Conservation (phyloP, 805 yeast genomes). For the Candida insectalens region DNA sequence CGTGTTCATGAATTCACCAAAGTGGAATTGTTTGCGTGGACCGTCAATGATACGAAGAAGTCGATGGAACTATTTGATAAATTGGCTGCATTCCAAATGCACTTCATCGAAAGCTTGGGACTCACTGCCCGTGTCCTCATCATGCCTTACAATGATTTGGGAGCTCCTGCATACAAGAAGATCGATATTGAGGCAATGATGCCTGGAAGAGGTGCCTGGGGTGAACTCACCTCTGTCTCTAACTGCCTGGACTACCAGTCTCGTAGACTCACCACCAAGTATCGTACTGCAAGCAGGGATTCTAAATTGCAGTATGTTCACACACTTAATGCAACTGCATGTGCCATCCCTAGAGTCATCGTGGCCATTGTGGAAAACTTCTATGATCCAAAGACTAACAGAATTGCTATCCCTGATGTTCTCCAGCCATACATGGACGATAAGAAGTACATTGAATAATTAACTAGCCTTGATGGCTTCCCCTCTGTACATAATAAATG, state of each 20-base stretch:
- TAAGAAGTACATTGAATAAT: constrained; percentile 25
- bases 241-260: constrained; percentile 90
- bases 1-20: constrained; percentile 95
- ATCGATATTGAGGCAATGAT: constrained; percentile 96
- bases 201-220: constrained; percentile 93
- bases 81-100: constrained; percentile 54
- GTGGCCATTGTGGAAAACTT: constrained; percentile 84
- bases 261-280: constrained; percentile 67
- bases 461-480: no score
- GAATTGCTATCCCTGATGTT: constrained; percentile 57
- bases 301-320: constrained; percentile 45
- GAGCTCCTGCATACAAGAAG: constrained; percentile 87
- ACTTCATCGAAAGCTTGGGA: constrained; percentile 58
- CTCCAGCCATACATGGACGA: constrained; percentile 68
- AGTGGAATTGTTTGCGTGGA: constrained; percentile 85
- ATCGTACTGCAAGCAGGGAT: constrained; percentile 23
- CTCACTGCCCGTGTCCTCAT: constrained; percentile 71
- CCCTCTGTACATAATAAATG: neutral
- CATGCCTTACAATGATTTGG: constrained; percentile 87
- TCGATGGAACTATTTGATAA: constrained; percentile 47
- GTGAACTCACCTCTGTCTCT: constrained; percentile 85
- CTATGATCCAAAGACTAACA: constrained; percentile 48
- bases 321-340: constrained; percentile 90
- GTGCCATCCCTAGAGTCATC: constrained; percentile 89
- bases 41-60: constrained; percentile 19